phyloP scores from a whole-genome alignment of 148 eudicot species.

The Arctostaphylos glauca region DNA sequence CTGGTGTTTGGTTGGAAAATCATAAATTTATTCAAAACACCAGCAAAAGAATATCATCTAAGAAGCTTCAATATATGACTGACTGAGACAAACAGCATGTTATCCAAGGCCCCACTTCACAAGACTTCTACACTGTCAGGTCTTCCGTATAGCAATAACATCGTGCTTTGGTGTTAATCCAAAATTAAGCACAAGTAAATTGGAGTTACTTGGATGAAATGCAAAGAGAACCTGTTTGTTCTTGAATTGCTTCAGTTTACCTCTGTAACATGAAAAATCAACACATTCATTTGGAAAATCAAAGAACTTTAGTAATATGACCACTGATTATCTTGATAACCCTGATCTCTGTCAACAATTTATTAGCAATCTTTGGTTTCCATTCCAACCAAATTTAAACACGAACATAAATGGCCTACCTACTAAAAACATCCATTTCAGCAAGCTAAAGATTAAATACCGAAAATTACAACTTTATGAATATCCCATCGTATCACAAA shows the following conservation, averaged over 20 bases:
- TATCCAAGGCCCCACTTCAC: background rate
- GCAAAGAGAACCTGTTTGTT: background rate
- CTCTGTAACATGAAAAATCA: background rate
- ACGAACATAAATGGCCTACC: background rate
- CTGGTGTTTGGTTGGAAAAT: background rate
- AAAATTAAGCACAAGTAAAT: background rate
- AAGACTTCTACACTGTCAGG: background rate
- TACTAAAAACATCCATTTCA: background rate
- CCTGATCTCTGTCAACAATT: no score
- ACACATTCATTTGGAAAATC: background rate
- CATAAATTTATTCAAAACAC: background rate
- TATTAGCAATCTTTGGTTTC: background rate
- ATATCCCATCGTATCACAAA: background rate
- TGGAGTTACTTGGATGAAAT: background rate
- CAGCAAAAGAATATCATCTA: background rate
- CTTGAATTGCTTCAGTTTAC: background rate
- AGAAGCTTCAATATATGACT: background rate
- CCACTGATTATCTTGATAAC: background rate
- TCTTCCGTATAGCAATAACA: background rate
- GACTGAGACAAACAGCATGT: background rate
- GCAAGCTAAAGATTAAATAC: background rate
- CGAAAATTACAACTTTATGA: background rate
- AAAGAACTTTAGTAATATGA: background rate
- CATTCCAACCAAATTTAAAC: background rate
- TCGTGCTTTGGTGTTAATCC: background rate